Evolutionary conservation across 2,329 filamentous ascomycete genomes (phyloP), one percentile per base, ranked within the genome.

Genomic region (Neofusicoccum cordaticola): DNA sequence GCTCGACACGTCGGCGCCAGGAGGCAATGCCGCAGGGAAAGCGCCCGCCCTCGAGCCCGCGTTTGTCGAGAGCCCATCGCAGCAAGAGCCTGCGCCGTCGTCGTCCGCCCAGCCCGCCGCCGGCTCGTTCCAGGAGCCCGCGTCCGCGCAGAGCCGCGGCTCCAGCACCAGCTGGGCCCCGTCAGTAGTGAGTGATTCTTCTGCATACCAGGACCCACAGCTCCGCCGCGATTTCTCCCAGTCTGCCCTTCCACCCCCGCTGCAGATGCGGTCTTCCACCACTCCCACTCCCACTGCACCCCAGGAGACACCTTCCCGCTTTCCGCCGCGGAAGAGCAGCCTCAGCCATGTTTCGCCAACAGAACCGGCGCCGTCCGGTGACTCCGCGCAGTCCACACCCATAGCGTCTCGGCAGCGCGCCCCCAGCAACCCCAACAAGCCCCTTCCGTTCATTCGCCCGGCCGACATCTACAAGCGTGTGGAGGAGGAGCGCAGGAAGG

Each of bases 391-490:
- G 27, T 63, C 67, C 15, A 65, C 60, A 22, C 41, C 67, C 42
- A 44, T 66, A 51, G 60, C 69, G 53, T 70, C 72, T 7, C 71
- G 71, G 37, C 69, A 71, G 35, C 71, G 70, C 50, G 50, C 61
- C 34, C 48, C 41, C 35, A 68, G 62, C 62, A 77, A 77, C 31
- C 69, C 82, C 42, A 73, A 79, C 57, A 88, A 88, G 69, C 74
- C 85, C 0, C 77, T 86, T 19, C 84, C 88, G 0, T 88, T 94
- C 68, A 83, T 92, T 64, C 84, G 90, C 42, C 90, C 92, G 1
- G 85, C 89, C 12, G 91, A 96, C 69, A 89, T 93, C 47, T 93
- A 94, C 74, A 89, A 85, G 71, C 86, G 89, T 5, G 82, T 89
- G 74, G 86, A 86, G 61, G 88, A 91, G 68, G 89, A 91, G 68